These are phyloP conservation scores for Chytriomyces sp. DNA, from an alignment of 192 early-diverging fungal species.

Conservation along the genomic window DNA sequence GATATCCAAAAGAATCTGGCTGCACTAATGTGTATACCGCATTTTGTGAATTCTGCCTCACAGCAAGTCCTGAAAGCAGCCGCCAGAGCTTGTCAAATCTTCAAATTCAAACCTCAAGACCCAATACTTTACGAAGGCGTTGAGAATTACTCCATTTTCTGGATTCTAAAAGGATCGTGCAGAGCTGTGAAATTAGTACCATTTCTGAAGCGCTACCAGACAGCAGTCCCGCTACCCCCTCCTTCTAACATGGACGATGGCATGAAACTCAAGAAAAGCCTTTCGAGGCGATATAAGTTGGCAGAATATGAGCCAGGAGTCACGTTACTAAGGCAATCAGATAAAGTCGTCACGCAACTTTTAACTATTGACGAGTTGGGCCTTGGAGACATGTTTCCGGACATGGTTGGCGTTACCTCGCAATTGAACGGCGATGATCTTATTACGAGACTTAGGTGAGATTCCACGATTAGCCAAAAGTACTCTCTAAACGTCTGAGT, in stretches of 20 bases:
- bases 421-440: neutral
- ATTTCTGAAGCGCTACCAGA: slow-evolving; percentile 21
- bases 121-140: slow-evolving; percentile 32
- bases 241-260: neutral
- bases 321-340: neutral
- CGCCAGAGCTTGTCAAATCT: slow-evolving; percentile 8
- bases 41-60: neutral
- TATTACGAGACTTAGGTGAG: slow-evolving; percentile 9
- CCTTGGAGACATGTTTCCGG: slow-evolving; percentile 33
- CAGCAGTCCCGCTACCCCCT: neutral
- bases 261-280: neutral
- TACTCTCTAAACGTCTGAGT: neutral
- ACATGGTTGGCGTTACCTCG: slow-evolving; percentile 10
- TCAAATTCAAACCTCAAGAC: slow-evolving; percentile 21
- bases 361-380: slow-evolving; percentile 32
- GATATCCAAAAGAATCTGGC: neutral
- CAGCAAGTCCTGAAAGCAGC: neutral
- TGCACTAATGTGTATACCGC: neutral
- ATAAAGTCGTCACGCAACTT: slow-evolving; percentile 28
- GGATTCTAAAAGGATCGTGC: slow-evolving; percentile 29
- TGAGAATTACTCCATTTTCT: slow-evolving; percentile 15
- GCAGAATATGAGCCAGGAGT: slow-evolving; percentile 11
- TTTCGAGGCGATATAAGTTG: slow-evolving; percentile 17
- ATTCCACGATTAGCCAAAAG: neutral
- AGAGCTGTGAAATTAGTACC: slow-evolving; percentile 28